Percentiles rank a stretch among this genome's conserved stretches.
These are phyloP conservation scores for Trichoderma cornu-damae DNA, from an alignment of 2,329 filamentous ascomycete genomes.

Conservation along the genomic window DNA sequence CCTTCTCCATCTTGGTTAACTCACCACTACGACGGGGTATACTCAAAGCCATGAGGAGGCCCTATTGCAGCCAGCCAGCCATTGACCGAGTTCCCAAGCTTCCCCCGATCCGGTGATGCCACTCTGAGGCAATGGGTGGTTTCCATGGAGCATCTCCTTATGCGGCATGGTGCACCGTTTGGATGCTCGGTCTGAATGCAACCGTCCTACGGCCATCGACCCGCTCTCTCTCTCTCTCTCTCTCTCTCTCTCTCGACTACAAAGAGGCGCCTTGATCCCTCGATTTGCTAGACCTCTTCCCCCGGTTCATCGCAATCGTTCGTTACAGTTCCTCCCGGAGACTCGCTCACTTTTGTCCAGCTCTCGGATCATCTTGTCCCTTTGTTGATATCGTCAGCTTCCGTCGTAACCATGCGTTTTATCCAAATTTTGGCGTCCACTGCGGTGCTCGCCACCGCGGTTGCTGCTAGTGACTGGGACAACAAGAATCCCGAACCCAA, in stretches of 20 bases:
- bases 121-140: not conserved
- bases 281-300: not conserved
- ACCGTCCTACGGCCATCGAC: not conserved
- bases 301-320: not conserved
- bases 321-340: not conserved
- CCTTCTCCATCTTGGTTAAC: not conserved
- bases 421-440: slow-evolving; percentile 30
- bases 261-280: slow-evolving; percentile 20
- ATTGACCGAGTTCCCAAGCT: not conserved
- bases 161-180: not conserved
- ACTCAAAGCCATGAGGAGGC: not conserved
- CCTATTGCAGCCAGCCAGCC: not conserved
- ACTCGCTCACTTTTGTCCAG: slow-evolving; percentile 5
- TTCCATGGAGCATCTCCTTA: slow-evolving; percentile 7
- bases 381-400: slow-evolving; percentile 13
- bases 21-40: too few species aligned
- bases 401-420: slow-evolving; percentile 33
- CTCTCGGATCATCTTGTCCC: slow-evolving; percentile 14
- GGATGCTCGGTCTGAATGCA: slow-evolving; percentile 14
- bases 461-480: slow-evolving; percentile 27
- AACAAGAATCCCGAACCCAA: not conserved
- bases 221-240: slow-evolving; percentile 4
- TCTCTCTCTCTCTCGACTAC: slow-evolving; percentile 20
- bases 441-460: slow-evolving; percentile 31
- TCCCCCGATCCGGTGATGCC: slow-evolving; percentile 12